These are phyloP conservation scores for Nymphaea colorata DNA, from an alignment of 164 flowering plant species.

Conservation along the genomic window DNA sequence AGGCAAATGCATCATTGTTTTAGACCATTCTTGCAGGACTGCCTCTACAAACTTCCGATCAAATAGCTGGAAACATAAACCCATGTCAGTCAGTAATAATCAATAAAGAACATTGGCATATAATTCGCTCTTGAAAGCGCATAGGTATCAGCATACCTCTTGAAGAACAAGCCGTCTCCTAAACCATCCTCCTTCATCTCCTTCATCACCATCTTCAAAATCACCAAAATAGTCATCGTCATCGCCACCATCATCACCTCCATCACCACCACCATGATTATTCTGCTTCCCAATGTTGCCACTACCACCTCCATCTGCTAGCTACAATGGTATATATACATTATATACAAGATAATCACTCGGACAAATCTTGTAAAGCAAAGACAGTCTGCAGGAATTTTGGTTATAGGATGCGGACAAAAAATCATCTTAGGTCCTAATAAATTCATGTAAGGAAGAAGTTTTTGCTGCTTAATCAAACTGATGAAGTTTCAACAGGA, in stretches of 20 bases:
- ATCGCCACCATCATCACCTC: constrained; percentile 93
- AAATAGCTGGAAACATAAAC: constrained; percentile 49
- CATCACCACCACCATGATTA: constrained; percentile 90
- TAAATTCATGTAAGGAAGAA: background rate
- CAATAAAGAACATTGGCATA: background rate
- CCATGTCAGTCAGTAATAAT: background rate
- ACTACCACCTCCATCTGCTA: constrained; percentile 76
- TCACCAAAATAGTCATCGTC: constrained; percentile 96
- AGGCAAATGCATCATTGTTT: constrained; percentile 92
- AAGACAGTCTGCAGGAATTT: background rate
- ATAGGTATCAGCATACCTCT: constrained; percentile 43
- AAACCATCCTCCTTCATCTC: constrained; percentile 88
- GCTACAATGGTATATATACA: constrained; percentile 28
- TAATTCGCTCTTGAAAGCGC: background rate
- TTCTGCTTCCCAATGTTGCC: constrained; percentile 84
- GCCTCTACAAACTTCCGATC: constrained; percentile 90
- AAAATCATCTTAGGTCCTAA: constrained; percentile 1
- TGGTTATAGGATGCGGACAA: background rate
- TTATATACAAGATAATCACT: constrained; percentile 2
- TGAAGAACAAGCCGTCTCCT: constrained; percentile 60
- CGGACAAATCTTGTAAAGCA: background rate
- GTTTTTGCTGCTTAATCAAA: too few relatives aligned
- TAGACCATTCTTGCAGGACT: constrained; percentile 91
- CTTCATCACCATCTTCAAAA: constrained; percentile 95
- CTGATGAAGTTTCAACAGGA: too few relatives aligned